phyloP scores from a whole-genome alignment of 139 green algal species.

The Spirogloea muscicola region DNA sequence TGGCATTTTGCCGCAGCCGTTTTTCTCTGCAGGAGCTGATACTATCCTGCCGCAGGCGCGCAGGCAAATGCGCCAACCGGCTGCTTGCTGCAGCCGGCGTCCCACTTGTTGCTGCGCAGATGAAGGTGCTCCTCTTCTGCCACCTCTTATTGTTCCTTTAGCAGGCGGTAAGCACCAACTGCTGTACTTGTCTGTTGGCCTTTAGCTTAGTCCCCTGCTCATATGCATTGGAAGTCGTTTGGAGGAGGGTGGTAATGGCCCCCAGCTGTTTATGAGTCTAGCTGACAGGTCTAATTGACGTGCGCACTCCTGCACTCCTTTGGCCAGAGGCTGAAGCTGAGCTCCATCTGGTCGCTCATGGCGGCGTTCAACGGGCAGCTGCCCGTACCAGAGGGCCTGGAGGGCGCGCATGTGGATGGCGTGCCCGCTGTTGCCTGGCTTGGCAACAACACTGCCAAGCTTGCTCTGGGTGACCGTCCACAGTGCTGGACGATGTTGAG shows the following conservation, averaged over 20 bases:
- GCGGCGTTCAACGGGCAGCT: constrained; percentile 60
- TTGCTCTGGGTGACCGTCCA: constrained; percentile 16
- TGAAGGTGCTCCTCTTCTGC: no score
- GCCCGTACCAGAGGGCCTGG: constrained; percentile 30
- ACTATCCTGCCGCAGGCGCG: no score
- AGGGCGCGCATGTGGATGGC: constrained; percentile 60
- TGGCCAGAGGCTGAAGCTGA: constrained; percentile 36
- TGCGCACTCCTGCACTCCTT: not conserved
- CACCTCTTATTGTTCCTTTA: no score
- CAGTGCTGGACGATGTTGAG: constrained; percentile 79
- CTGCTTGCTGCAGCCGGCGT: constrained; percentile 48
- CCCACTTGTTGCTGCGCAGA: constrained; percentile 21
- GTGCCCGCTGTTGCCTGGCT: constrained; percentile 57
- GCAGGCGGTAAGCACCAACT: no score
- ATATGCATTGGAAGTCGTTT: no score
- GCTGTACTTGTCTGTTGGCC: no score
- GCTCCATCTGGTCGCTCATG: constrained; percentile 66
- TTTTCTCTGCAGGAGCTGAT: no score
- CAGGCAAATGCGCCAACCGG: constrained; percentile 65
- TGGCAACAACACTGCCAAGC: constrained; percentile 75
- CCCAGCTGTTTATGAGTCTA: no score
- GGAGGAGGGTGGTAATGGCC: no score
- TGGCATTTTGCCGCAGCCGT: not conserved
- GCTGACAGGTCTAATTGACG: no score
- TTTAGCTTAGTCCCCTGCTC: no score